Percentiles rank a stretch among this genome's conserved stretches.
These are phyloP conservation scores for Gentiana dahurica DNA, from an alignment of 257 asterid species.

Conservation along the genomic window DNA sequence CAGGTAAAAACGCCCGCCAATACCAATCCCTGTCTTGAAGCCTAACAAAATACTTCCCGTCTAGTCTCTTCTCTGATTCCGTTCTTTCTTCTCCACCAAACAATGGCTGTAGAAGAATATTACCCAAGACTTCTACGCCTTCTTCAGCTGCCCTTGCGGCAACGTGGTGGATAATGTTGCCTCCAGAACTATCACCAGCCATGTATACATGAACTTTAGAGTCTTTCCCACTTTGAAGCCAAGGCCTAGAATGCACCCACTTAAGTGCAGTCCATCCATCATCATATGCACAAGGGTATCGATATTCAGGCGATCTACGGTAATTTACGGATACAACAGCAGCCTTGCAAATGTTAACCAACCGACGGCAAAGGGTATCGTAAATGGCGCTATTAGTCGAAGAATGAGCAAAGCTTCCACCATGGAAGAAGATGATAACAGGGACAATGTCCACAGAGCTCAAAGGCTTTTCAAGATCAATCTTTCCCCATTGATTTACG, in stretches of 20 bases:
- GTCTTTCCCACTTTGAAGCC: conserved; percentile 33
- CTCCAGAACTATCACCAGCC: conserved; percentile 44
- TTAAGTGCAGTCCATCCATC: conserved; percentile 40
- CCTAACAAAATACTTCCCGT: conserved; percentile 32
- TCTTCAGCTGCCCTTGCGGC: conserved; percentile 23
- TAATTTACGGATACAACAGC: conserved; percentile 35
- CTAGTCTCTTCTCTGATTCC: conserved; percentile 27
- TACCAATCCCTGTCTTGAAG: conserved; percentile 43
- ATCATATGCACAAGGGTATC: conserved; percentile 34
- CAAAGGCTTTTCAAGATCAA: conserved; percentile 31
- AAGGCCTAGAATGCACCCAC: conserved; percentile 29
- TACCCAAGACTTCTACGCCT: conserved; percentile 25
- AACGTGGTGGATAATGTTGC: conserved; percentile 34
- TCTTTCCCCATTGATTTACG: conserved; percentile 24
- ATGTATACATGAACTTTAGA: conserved; percentile 21
- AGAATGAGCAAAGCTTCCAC: conserved; percentile 42
- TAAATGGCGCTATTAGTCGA: conserved; percentile 40
- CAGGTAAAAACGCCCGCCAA: conserved; percentile 35
- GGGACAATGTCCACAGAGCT: conserved; percentile 29
- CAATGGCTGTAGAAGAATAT: conserved; percentile 33
- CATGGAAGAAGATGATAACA: conserved; percentile 31
- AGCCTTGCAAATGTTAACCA: conserved; percentile 30
- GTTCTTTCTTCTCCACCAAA: conserved; percentile 32
- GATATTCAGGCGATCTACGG: conserved; percentile 38
- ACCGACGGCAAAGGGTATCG: conserved; percentile 37